Conservation (phyloP, 1,284 basidiomycete species). For the Rhizopogon hawkerae region DNA sequence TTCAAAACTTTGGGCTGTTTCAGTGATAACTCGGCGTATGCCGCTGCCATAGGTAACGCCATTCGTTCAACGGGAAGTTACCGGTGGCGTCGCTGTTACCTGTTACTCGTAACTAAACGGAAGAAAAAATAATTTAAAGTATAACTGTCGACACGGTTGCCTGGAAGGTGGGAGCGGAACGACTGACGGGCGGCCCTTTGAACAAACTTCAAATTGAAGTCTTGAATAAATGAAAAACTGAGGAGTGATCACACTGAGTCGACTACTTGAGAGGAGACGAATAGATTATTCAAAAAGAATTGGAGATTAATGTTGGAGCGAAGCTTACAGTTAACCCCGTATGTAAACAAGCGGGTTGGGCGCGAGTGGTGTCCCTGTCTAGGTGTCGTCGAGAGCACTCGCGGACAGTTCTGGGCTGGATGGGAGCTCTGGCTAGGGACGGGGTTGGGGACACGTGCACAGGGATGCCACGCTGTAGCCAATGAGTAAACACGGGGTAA, state of each 20-base stretch:
- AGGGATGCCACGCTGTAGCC: slow-evolving; percentile 20
- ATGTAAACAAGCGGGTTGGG: too few relatives aligned
- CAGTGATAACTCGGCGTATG: background rate
- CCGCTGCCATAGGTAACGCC: background rate
- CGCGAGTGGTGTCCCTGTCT: too few relatives aligned
- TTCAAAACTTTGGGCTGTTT: too few relatives aligned
- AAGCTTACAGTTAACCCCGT: too few relatives aligned
- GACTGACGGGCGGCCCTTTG: too few relatives aligned
- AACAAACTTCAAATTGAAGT: too few relatives aligned
- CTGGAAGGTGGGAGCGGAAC: too few relatives aligned
- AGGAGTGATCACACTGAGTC: too few relatives aligned
- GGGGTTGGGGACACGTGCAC: slow-evolving; percentile 13
- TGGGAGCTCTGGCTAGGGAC: background rate
- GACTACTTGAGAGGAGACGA: slow-evolving; percentile 1
- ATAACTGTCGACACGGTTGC: background rate
- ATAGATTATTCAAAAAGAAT: slow-evolving; percentile 6
- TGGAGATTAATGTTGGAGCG: too few relatives aligned
- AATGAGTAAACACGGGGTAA: slow-evolving; percentile 17
- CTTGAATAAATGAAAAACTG: too few relatives aligned
- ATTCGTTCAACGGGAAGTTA: background rate
- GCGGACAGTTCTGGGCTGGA: background rate
- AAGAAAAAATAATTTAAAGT: background rate
- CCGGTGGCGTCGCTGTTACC: background rate
- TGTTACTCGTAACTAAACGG: too few relatives aligned
- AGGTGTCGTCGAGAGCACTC: background rate